Evolutionary conservation across 78 protist genomes (phyloP).

Genomic region (Capsaspora owczarzaki): DNA sequence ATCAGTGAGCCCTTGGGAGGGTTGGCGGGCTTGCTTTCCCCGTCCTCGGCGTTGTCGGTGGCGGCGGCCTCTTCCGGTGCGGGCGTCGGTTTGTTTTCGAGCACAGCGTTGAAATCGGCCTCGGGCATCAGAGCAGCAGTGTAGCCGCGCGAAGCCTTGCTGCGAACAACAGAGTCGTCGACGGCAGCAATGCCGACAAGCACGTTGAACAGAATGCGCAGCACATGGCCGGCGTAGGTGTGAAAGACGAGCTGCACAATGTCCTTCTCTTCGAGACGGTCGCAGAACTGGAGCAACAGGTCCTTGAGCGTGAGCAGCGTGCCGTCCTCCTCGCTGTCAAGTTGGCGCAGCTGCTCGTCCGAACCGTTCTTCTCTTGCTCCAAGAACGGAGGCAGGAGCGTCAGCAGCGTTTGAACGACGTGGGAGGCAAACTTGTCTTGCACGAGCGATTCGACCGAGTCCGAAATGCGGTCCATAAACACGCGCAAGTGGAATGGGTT

Average conservation of each 20-base stretch:
- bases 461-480: conserved; percentile 4
- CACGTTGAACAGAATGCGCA: conserved; percentile 2
- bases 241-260: background rate
- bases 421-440: conserved; percentile 1
- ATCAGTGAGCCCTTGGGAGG: too few species aligned
- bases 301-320: background rate
- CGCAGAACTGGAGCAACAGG: conserved; percentile 8
- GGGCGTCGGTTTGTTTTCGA: too few species aligned
- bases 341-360: background rate
- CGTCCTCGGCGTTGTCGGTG: too few species aligned
- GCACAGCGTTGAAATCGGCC: too few species aligned
- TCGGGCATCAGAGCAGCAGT: too few species aligned
- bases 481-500: background rate
- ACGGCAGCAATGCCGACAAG: background rate
- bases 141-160: too few species aligned
- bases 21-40: too few species aligned
- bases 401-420: conserved; percentile 10
- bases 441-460: background rate
- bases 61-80: too few species aligned
- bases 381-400: background rate
- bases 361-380: background rate
- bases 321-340: background rate
- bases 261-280: background rate
- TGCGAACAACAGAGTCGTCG: too few species aligned
- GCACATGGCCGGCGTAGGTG: conserved; percentile 6